Base-by-base conservation (phyloP, 345 rosid species). In the Eutrema yunnanense region DNA sequence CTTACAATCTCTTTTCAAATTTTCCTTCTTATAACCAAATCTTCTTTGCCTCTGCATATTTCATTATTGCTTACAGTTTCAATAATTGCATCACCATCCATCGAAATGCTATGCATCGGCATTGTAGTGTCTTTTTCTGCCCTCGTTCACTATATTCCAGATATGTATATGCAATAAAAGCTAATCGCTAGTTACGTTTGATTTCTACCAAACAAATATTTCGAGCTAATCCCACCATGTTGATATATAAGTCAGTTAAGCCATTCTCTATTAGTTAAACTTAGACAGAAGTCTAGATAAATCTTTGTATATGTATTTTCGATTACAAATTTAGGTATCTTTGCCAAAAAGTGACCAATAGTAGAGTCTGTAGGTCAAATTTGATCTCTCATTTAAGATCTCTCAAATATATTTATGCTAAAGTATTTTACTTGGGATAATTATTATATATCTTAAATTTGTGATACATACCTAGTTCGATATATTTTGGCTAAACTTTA, bases 91-190 rank as follows among this genome's bases (percentile, higher is more conserved):
- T 26, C 9, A 27, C 51, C 74, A 44, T 4, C 56, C 42, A 61
- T 44, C 46, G 12, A 14, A 34, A 48, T 69, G 47, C 75, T 63
- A 55, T 56, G 73, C 55, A 67, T 74, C 68, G 49, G 63, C 73
- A 60, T 67, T 67, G 27, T 13, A 47, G 32, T 56, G 65, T 55
- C 62, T 32, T 32, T 63, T 76, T 69, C 71, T 63, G 37, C 32
- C 29, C 54, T 55, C 47, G 0, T 47, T 29, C 36, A 59, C 55
- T 37, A 48, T 14, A 22, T n/a, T 47, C 38, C 49, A 6, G 51
- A 3, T n/a, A 29, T 58, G 14, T 1, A 3, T 6, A 34, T n/a
- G 7, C 6, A 8, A 46, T 26, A 6, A 33, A 48, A 40, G 11
- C 48, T 67, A 32, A 14, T 54, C 50, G 47, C 50, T 27, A 29